Conservation (phyloP, 208 protist species). For the Leishmania tarentolae region DNA sequence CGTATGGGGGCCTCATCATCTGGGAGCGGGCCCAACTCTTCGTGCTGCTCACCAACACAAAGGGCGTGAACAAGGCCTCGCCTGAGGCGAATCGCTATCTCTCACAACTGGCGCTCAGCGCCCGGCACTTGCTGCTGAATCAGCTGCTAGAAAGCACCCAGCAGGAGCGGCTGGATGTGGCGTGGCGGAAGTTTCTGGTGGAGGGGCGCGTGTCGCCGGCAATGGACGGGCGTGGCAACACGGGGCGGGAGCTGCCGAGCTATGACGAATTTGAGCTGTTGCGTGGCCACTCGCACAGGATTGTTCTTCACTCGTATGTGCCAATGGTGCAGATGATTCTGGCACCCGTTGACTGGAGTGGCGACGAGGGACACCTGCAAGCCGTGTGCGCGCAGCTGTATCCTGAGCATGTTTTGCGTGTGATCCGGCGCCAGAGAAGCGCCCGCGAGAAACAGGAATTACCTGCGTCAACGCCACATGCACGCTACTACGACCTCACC, state of each 20-base stretch:
- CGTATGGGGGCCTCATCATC: conserved; percentile 66
- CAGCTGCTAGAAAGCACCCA: conserved; percentile 76
- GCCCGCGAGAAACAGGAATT: conserved; percentile 5
- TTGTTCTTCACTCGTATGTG: conserved; percentile 41
- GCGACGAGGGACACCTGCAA: conserved; percentile 27
- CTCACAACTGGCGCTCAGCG: conserved; percentile 38
- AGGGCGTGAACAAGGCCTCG: conserved; percentile 14
- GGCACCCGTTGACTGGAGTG: conserved; percentile 33
- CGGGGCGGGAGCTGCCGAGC: conserved; percentile 32
- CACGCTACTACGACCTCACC: conserved; percentile 16
- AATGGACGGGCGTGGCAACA: conserved; percentile 6
- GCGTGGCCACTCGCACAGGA: conserved; percentile 30
- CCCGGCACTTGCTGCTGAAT: conserved; percentile 55
- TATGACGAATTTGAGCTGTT: conserved; percentile 58
- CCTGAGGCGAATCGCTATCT: conserved; percentile 44
- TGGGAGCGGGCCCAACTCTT: conserved; percentile 72
- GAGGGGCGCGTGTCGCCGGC: conserved; percentile 4
- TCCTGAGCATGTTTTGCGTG: conserved; percentile 39
- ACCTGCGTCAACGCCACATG: conserved; percentile 17
- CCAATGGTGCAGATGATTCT: conserved; percentile 40
- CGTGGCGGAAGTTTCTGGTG: conserved; percentile 51
- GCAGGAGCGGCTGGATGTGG: conserved; percentile 61
- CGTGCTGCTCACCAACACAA: conserved; percentile 50
- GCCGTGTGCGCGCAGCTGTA: conserved; percentile 31
- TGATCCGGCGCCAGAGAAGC: conserved; percentile 22